These are phyloP conservation scores for Ramaria sp. DNA, from an alignment of 768 basidiomycete genomes.

Conservation along the genomic window DNA sequence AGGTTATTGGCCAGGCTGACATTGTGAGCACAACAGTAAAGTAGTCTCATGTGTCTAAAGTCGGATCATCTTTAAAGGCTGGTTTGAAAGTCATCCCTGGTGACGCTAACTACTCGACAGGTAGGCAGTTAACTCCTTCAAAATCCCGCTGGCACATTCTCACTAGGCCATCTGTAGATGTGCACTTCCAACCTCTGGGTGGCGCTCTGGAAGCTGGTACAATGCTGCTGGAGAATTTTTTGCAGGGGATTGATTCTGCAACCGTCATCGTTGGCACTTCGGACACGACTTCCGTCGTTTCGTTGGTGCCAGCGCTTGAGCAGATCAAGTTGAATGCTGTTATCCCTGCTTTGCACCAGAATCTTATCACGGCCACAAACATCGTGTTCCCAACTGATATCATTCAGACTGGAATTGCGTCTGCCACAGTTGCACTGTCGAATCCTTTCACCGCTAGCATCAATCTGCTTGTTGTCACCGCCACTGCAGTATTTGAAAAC, in stretches of 20 bases:
- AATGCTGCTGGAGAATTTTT: constrained; percentile 49
- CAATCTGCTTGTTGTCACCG: constrained; percentile 43
- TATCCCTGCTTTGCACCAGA: constrained; percentile 54
- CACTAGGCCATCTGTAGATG: constrained; percentile 26
- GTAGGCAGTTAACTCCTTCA: constrained; percentile 18
- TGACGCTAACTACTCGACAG: constrained; percentile 42
- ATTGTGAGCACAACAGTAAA: constrained; percentile 26
- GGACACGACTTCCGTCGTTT: constrained; percentile 46
- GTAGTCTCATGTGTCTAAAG: neutral
- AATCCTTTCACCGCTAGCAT: constrained; percentile 70
- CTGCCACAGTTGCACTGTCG: constrained; percentile 42
- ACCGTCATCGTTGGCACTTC: constrained; percentile 46
- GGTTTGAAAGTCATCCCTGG: constrained; percentile 52
- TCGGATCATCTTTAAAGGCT: constrained; percentile 22
- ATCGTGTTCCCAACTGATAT: constrained; percentile 55
- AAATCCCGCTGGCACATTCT: neutral
- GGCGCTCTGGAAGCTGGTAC: constrained; percentile 36
- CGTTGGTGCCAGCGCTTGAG: constrained; percentile 49
- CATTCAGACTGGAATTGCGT: constrained; percentile 46
- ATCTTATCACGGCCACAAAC: constrained; percentile 43
- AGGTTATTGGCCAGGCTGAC: constrained; percentile 48
- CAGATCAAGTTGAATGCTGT: constrained; percentile 46
- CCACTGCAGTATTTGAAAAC: constrained; percentile 43
- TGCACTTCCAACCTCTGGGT: constrained; percentile 51
- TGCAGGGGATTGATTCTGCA: constrained; percentile 49